phyloP scores from a whole-genome alignment of 495 filamentous ascomycete genomes.

The Parachaetomium inaequale region DNA sequence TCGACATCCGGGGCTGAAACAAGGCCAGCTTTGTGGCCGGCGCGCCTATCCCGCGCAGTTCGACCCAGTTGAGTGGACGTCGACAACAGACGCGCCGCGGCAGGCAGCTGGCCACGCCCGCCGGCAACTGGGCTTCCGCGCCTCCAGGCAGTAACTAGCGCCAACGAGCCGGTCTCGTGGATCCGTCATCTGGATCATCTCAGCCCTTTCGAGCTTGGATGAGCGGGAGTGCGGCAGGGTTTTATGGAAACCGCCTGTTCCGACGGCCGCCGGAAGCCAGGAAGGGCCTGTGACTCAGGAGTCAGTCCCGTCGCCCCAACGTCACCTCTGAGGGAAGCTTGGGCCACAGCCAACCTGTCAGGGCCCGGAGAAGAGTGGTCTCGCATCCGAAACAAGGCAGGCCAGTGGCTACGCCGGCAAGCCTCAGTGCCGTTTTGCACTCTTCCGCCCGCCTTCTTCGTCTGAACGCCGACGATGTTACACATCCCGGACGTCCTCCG shows the following conservation, averaged over 20 bases:
- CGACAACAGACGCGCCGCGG: neutral
- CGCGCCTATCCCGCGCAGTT: neutral
- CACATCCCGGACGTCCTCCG: slow-evolving; percentile 27
- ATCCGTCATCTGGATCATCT: neutral
- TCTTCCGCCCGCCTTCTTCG: slow-evolving; percentile 16
- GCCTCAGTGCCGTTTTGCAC: slow-evolving; percentile 28
- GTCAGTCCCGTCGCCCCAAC: neutral
- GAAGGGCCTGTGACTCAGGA: slow-evolving; percentile 10
- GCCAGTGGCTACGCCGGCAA: slow-evolving; percentile 22
- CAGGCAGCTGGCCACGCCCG: slow-evolving; percentile 1
- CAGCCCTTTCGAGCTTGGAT: neutral
- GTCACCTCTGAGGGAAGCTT: slow-evolving; percentile 6
- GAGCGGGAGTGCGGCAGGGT: neutral
- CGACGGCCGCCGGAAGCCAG: slow-evolving; percentile 1
- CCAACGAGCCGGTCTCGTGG: neutral
- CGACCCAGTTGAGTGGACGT: neutral
- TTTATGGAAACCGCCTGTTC: slow-evolving; percentile 9
- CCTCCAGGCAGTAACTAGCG: neutral
- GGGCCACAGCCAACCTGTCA: slow-evolving; percentile 15
- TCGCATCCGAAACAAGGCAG: slow-evolving; percentile 29
- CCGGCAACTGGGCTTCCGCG: slow-evolving; percentile 2
- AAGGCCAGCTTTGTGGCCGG: neutral
- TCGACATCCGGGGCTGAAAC: slow-evolving; percentile 8
- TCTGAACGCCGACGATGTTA: slow-evolving; percentile 24
- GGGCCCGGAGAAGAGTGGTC: slow-evolving; percentile 15